These are phyloP conservation scores for Setomelanomma holmii DNA, from an alignment of 2,329 filamentous ascomycete genomes.

Conservation along the genomic window DNA sequence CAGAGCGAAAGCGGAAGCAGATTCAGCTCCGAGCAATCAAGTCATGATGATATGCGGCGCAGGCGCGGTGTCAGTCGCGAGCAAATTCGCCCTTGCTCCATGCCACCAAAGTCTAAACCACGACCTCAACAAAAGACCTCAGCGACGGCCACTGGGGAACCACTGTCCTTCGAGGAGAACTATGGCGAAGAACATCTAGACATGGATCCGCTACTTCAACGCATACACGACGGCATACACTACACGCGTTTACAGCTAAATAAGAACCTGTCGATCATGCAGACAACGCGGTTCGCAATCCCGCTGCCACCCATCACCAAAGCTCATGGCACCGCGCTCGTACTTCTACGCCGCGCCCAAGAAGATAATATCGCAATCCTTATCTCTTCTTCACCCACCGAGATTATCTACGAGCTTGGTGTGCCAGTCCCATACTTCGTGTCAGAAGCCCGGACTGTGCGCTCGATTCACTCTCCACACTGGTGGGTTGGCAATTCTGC, in stretches of 20 bases:
- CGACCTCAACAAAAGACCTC: not conserved
- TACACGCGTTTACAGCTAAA: slow-evolving; percentile 1
- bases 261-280: not conserved
- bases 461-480: slow-evolving; percentile 6
- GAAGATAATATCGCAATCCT: not conserved
- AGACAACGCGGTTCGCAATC: slow-evolving; percentile 15
- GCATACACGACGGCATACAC: slow-evolving; percentile 6
- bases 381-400: not conserved
- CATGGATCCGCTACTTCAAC: slow-evolving; percentile 4
- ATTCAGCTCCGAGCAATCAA: not conserved
- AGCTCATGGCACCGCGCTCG: not conserved
- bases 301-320: not conserved
- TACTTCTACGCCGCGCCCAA: slow-evolving; percentile 1
- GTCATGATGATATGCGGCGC: not conserved
- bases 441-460: not conserved
- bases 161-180: not conserved
- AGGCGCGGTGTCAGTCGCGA: not conserved
- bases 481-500: slow-evolving; percentile 19
- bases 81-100: not conserved
- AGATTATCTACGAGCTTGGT: slow-evolving; percentile 9
- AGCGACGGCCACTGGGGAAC: not conserved
- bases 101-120: not conserved
- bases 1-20: not conserved
- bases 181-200: not conserved
- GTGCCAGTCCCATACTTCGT: slow-evolving; percentile 9